Evolutionary conservation across 306 rosid species (phyloP), one percentile per base, ranked within the genome.

Genomic region (Arachis stenosperma): DNA sequence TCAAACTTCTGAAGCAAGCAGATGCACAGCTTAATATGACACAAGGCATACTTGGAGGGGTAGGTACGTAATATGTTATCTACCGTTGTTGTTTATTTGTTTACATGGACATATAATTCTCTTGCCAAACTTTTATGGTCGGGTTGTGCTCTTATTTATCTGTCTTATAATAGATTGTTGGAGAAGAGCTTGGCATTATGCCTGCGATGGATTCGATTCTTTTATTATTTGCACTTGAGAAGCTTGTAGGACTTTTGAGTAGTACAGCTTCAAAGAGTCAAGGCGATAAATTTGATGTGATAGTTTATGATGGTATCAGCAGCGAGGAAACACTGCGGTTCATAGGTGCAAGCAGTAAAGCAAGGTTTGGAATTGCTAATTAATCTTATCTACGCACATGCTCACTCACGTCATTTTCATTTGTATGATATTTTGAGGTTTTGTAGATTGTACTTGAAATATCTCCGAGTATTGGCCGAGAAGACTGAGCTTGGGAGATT

Each of bases 401-500:
- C 50, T 15, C 33, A 29, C 44, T 78, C 44, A 61, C 29, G 13
- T 48, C 58, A 52, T 67, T 43, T 60, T 57, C 65, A 33, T 58
- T 75, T 41, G 52, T 54, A 43, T 42, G 64, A 51, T 62, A 76
- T 61, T 56, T 73, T 43, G 47, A 60, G 70, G 76, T 62, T 78
- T 63, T 65, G 67, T 86, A 89, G 97, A 81, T 77, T 91, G 86
- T 91, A 88, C 81, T 79, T 94, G 82, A 94, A 88, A 86, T 84
- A 89, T 81, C 67, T 94, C 55, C 90, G 91, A 64, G 83, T 82
- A 27, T 14, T 85, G 79, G 96, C 93, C 36, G 97, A 91, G 78
- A 94, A 91, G 81, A 94, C 97, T 68, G 99, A 91, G 50, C 73
- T 94, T 61, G 99, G 99, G 83, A 91, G 99, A 82, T 79, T 94